phyloP scores from a whole-genome alignment of 768 basidiomycete genomes.

The Suillus americanus region DNA sequence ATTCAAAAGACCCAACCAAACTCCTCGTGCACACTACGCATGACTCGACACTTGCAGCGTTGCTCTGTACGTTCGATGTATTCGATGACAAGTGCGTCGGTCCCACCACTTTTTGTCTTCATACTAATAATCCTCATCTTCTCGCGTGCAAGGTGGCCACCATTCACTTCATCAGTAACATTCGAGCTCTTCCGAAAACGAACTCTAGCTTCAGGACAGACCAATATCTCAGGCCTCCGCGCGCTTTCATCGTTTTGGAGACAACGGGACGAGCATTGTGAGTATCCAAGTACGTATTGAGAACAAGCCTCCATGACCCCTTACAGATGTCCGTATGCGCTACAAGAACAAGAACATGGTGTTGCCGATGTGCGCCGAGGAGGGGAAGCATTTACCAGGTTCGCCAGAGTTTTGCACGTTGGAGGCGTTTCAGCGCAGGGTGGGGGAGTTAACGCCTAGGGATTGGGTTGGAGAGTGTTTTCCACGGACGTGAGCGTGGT shows the following conservation, averaged over 20 bases:
- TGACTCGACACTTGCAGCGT: slow-evolving; percentile 67
- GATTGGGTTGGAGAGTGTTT: slow-evolving; percentile 69
- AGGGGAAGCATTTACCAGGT: slow-evolving; percentile 67
- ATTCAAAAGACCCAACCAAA: slow-evolving; percentile 50
- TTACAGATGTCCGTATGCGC: slow-evolving; percentile 64
- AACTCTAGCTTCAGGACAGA: slow-evolving; percentile 1
- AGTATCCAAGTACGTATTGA: neutral
- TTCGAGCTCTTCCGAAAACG: slow-evolving; percentile 67
- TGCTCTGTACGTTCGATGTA: slow-evolving; percentile 65
- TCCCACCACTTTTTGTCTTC: neutral
- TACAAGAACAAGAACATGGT: slow-evolving; percentile 68
- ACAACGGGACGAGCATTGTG: neutral
- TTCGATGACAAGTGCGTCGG: slow-evolving; percentile 63
- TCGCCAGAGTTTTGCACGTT: slow-evolving; percentile 75
- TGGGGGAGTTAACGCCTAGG: slow-evolving; percentile 61
- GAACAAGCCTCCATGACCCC: neutral
- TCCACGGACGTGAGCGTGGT: slow-evolving; percentile 15
- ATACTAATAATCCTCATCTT: neutral
- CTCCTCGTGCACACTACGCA: slow-evolving; percentile 72
- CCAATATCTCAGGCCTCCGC: neutral
- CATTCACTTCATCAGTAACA: slow-evolving; percentile 71
- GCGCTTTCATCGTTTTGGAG: neutral
- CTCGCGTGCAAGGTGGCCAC: slow-evolving; percentile 55
- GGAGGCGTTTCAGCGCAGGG: slow-evolving; percentile 57
- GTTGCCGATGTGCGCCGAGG: slow-evolving; percentile 63